These are phyloP conservation scores for Erysimum cheiranthoides DNA, from an alignment of 345 rosid genomes.

Conservation along the genomic window DNA sequence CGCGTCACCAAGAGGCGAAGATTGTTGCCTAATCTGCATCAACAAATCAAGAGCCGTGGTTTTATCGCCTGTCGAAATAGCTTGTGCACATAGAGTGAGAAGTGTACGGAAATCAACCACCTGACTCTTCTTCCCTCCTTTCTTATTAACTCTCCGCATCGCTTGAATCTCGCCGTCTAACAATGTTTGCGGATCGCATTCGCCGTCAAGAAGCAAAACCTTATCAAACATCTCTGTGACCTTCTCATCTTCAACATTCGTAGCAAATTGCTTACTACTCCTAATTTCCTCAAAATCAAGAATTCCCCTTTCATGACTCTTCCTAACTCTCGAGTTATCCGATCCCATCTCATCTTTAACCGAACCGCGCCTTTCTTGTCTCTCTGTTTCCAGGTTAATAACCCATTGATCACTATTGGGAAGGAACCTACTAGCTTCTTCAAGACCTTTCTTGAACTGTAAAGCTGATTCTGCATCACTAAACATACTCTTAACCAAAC, in stretches of 20 bases:
- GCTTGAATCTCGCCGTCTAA: background rate
- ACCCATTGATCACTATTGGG: constrained; percentile 57
- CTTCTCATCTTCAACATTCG: constrained; percentile 55
- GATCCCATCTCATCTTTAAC: constrained; percentile 43
- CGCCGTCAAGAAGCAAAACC: constrained; percentile 51
- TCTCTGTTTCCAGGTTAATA: constrained; percentile 45
- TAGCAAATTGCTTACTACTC: constrained; percentile 66
- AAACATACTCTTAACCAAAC: constrained; percentile 60
- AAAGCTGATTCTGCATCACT: constrained; percentile 54
- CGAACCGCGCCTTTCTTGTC: background rate
- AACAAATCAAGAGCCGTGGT: constrained; percentile 72
- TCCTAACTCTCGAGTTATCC: constrained; percentile 50
- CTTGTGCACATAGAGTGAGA: constrained; percentile 76
- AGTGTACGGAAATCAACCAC: constrained; percentile 74
- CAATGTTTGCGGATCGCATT: constrained; percentile 31
- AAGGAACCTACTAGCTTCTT: constrained; percentile 79
- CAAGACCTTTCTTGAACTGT: constrained; percentile 43
- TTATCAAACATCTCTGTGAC: constrained; percentile 76
- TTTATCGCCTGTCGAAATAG: constrained; percentile 65
- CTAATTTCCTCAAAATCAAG: constrained; percentile 62
- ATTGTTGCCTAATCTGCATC: constrained; percentile 69
- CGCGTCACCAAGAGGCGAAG: constrained; percentile 72
- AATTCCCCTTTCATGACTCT: constrained; percentile 62
- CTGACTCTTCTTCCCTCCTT: constrained; percentile 53
- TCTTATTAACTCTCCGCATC: constrained; percentile 43